Evolutionary conservation across 1,284 basidiomycete genomes (phyloP), one percentile per base, ranked within the genome.

Genomic region (Apiotrichum brassicae): DNA sequence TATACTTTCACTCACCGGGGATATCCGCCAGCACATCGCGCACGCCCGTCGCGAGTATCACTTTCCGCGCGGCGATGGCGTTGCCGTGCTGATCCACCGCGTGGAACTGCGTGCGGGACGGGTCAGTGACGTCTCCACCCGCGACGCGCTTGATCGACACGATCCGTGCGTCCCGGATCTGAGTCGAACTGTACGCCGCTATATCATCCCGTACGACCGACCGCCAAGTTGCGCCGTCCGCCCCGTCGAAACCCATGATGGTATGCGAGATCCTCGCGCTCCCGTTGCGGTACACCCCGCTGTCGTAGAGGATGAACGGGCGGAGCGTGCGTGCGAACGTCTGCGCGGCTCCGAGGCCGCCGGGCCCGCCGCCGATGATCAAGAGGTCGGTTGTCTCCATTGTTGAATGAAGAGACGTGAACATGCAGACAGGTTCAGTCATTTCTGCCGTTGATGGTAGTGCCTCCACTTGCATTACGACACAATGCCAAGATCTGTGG

Each of bases 301-400:
- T 60, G 41, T 66, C 64, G 51, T 63, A 64, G 9, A 64, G 20
- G 2, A 60, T 16, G n/a, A 43, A 49, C 13, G 61, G 42, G 16
- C 64, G 54, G 11, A 52, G 53, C 7, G 62, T 43, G 12, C 64
- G 53, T 3, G 64, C 54, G 25, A 62, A 58, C 24, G 45, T 53
- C 2, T 42, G 41, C 1, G 59, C 59, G 18, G 62, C 54, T 13
- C 55, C 49, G n/a, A 66, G 56, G 24, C 64, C 64, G 18, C 59
- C 64, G 22, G 64, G 64, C n/a, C 64, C 64, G 30, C 59, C 64
- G 25, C 64, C 62, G 23, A 66, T 53, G 26, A 66, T 46, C 12
- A 64, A 51, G 20, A 66, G 50, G 43, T 66, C 61, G 5, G 47
- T 48, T 14, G 28, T 30, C 22, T 30, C 36, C 16, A 37, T 30